Conservation (phyloP, 352 stramenopile species). For the Phytopythium oedochilum region DNA sequence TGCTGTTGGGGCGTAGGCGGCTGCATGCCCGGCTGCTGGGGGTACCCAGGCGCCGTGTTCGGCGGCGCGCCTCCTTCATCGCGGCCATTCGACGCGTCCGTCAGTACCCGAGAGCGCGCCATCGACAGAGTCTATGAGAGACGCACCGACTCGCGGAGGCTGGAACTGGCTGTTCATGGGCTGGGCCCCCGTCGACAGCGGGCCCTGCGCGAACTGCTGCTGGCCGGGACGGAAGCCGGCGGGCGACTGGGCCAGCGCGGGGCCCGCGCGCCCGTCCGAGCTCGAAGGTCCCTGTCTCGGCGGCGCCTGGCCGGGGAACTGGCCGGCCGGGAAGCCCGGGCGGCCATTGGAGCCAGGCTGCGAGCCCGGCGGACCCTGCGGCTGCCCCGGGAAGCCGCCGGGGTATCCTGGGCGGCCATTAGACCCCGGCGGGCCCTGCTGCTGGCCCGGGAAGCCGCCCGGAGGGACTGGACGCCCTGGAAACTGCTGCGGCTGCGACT, state of each 20-base stretch:
- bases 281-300: slow-evolving; percentile 17
- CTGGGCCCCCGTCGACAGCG: slow-evolving; percentile 22
- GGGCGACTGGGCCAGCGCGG: slow-evolving; percentile 1
- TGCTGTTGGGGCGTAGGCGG: slow-evolving; percentile 8
- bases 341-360: slow-evolving; percentile 4
- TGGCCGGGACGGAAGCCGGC: slow-evolving; percentile 9
- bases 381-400: slow-evolving; percentile 2
- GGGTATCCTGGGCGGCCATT: slow-evolving; percentile 5
- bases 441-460: slow-evolving; percentile 4
- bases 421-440: not conserved
- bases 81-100: not conserved
- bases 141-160: slow-evolving; percentile 5
- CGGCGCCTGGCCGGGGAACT: slow-evolving; percentile 2
- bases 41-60: slow-evolving; percentile 11
- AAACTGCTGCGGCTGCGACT: slow-evolving; percentile 32
- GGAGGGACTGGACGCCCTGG: slow-evolving; percentile 2
- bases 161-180: slow-evolving; percentile 38
- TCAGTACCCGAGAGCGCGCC: not conserved
- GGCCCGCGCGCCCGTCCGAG: slow-evolving; percentile 9
- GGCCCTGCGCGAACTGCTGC: slow-evolving; percentile 18
- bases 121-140: not conserved
- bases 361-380: not conserved
- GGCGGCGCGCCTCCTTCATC: slow-evolving; percentile 12
- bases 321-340: not conserved
- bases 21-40: slow-evolving; percentile 22